A percentile compares a stretch with the other conserved stretches of the same genome.
phyloP scores from a whole-genome alignment of 2,329 filamentous ascomycete species.

The Penicillium expansum region DNA sequence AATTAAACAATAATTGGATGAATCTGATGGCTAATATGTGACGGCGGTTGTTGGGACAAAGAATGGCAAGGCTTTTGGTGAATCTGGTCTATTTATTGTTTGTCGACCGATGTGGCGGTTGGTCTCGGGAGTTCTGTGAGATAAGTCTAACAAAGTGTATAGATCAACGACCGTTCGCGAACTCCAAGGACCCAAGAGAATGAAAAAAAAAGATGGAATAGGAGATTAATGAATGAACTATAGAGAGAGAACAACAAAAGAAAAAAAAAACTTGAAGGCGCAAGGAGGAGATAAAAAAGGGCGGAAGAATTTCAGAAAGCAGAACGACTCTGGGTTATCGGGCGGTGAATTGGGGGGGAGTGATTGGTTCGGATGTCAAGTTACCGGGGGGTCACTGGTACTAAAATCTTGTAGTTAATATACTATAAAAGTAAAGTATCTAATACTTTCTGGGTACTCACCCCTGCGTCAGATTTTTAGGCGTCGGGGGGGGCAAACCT shows the following conservation, averaged over 20 bases:
- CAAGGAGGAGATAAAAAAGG: conserved; percentile 20
- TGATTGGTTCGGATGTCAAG: conserved; percentile 6
- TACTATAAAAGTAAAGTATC: neutral
- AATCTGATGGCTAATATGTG: conserved; percentile 1
- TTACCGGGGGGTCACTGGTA: conserved; percentile 6
- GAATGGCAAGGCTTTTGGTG: conserved; percentile 15
- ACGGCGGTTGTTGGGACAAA: neutral
- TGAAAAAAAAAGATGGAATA: neutral
- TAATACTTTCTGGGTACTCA: conserved; percentile 2
- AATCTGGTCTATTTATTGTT: conserved; percentile 11
- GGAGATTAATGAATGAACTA: conserved; percentile 17
- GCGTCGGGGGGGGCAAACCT: conserved; percentile 2
- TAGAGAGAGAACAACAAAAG: conserved; percentile 11
- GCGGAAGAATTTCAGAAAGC: conserved; percentile 20
- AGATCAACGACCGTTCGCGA: conserved; percentile 7
- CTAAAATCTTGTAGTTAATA: neutral
- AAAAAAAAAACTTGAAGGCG: conserved; percentile 13
- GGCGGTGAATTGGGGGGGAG: conserved; percentile 23
- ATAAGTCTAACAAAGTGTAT: conserved; percentile 14
- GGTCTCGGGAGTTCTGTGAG: conserved; percentile 7
- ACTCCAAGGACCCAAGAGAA: conserved; percentile 15
- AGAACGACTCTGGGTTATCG: conserved; percentile 16
- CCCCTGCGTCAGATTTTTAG: conserved; percentile 8
- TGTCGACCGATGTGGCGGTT: conserved; percentile 2
- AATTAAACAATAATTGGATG: conserved; percentile 11